A percentile compares a stretch with the other conserved stretches of the same genome.
phyloP scores from a whole-genome alignment of 1,139 yeast genomes.

The Casaregolazyma lundiana region DNA sequence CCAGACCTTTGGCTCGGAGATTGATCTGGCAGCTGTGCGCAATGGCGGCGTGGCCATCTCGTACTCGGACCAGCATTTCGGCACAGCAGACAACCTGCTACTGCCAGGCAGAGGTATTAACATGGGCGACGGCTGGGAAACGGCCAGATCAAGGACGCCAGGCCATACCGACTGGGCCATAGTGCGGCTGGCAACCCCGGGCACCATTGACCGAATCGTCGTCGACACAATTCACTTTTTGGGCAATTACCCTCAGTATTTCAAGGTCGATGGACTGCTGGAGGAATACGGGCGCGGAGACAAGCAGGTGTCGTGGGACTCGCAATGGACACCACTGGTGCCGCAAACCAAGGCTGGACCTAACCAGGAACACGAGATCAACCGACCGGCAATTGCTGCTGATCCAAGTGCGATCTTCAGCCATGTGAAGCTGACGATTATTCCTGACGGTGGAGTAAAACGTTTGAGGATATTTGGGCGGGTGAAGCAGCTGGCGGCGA shows the following conservation, averaged over 20 bases:
- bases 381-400: slow-evolving; percentile 24
- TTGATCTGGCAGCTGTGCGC: slow-evolving; percentile 77
- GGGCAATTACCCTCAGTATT: slow-evolving; percentile 86
- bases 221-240: slow-evolving; percentile 91
- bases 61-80: slow-evolving; percentile 88
- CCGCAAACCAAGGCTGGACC: slow-evolving; percentile 69
- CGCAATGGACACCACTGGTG: slow-evolving; percentile 63
- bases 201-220: slow-evolving; percentile 49
- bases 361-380: slow-evolving; percentile 67
- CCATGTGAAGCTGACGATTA: slow-evolving; percentile 73
- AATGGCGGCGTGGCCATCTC: slow-evolving; percentile 86
- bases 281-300: slow-evolving; percentile 39
- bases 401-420: slow-evolving; percentile 35
- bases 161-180: slow-evolving; percentile 92
- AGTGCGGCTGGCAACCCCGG: slow-evolving; percentile 65
- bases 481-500: background rate
- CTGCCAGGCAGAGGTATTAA: slow-evolving; percentile 93
- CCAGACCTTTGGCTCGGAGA: slow-evolving; percentile 37
- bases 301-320: slow-evolving; percentile 28
- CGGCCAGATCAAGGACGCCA: slow-evolving; percentile 76
- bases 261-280: slow-evolving; percentile 50
- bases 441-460: slow-evolving; percentile 96
- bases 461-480: slow-evolving; percentile 78
- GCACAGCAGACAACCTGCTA: slow-evolving; percentile 79
- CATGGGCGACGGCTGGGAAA: slow-evolving; percentile 99